phyloP scores from a whole-genome alignment of 176 grass and related monocot genomes.

The Ananas comosus region DNA sequence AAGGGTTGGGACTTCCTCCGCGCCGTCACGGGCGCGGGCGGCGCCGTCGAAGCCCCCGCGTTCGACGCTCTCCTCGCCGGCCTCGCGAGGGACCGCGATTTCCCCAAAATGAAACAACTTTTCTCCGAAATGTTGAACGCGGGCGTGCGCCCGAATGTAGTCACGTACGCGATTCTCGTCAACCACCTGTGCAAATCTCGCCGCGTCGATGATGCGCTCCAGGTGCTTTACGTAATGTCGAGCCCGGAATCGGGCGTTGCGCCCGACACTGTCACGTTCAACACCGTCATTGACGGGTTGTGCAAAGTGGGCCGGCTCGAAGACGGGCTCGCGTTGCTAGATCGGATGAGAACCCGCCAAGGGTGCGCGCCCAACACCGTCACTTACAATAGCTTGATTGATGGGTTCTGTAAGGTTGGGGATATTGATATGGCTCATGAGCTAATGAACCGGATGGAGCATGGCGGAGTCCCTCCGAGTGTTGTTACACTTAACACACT shows the following conservation, averaged over 20 bases:
- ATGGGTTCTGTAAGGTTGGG: slow-evolving; percentile 39
- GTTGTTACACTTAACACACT: slow-evolving; percentile 45
- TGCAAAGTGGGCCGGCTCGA: slow-evolving; percentile 41
- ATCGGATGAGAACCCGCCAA: slow-evolving; percentile 29
- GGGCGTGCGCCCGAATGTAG: slow-evolving; percentile 16
- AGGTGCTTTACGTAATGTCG: slow-evolving; percentile 68
- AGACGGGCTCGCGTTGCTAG: slow-evolving; percentile 34
- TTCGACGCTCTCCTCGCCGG: slow-evolving; percentile 49
- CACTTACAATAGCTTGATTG: slow-evolving; percentile 58
- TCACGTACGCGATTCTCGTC: slow-evolving; percentile 54
- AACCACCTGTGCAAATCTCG: slow-evolving; percentile 46
- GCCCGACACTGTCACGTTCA: slow-evolving; percentile 36
- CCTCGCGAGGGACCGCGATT: slow-evolving; percentile 29
- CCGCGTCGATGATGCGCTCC: slow-evolving; percentile 43
- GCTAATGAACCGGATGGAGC: slow-evolving; percentile 44
- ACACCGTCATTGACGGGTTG: slow-evolving; percentile 40
- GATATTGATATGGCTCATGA: slow-evolving; percentile 30
- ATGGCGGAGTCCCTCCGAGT: slow-evolving; percentile 21
- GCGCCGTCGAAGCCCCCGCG: slow-evolving; percentile 11
- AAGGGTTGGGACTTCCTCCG: slow-evolving; percentile 35
- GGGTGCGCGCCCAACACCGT: slow-evolving; percentile 20
- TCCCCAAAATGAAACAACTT: slow-evolving; percentile 31
- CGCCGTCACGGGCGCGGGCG: slow-evolving; percentile 39
- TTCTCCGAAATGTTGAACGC: slow-evolving; percentile 35
- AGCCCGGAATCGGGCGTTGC: slow-evolving; percentile 21